Percentiles rank a stretch among this genome's conserved stretches.
Evolutionary conservation across 2,329 filamentous ascomycete genomes (phyloP).

Genomic region (Leptographium flavum): DNA sequence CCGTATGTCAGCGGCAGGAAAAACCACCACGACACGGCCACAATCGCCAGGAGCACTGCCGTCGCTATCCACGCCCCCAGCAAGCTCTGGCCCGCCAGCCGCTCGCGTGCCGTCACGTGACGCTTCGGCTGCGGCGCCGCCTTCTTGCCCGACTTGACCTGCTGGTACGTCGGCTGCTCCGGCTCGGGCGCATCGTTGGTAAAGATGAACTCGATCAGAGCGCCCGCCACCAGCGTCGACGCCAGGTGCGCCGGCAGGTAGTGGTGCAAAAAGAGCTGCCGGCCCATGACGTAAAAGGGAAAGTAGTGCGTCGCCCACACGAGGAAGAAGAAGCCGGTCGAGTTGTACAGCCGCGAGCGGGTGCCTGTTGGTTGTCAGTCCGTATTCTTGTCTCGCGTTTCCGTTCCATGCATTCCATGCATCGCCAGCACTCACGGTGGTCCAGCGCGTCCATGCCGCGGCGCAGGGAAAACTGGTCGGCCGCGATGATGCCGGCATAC

Average conservation of each 20-base stretch:
- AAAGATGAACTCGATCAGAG: slow-evolving; percentile 91
- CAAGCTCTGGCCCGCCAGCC: slow-evolving; percentile 67
- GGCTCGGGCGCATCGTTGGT: slow-evolving; percentile 60
- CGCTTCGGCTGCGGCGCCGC: slow-evolving; percentile 28
- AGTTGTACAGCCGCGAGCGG: slow-evolving; percentile 91
- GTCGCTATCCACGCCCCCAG: slow-evolving; percentile 66
- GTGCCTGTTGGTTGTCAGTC: slow-evolving; percentile 41
- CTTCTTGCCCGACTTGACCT: slow-evolving; percentile 27
- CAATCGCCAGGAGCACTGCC: slow-evolving; percentile 50
- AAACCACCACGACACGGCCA: slow-evolving; percentile 73
- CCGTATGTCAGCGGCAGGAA: slow-evolving; percentile 94
- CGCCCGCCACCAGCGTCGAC: slow-evolving; percentile 77
- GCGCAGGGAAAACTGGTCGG: slow-evolving; percentile 85
- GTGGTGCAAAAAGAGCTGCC: slow-evolving; percentile 94
- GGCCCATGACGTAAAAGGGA: slow-evolving; percentile 96
- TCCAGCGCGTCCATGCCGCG: slow-evolving; percentile 89
- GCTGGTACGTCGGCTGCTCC: slow-evolving; percentile 34
- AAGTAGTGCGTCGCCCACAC: slow-evolving; percentile 96
- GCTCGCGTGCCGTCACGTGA: slow-evolving; percentile 66
- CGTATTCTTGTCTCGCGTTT: too few species aligned
- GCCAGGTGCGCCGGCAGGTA: slow-evolving; percentile 92
- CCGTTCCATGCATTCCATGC: too few species aligned
- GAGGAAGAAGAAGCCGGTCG: slow-evolving; percentile 96
- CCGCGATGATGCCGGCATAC: slow-evolving; percentile 79
- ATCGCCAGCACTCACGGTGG: slow-evolving; percentile 58